phyloP scores from a whole-genome alignment of 768 basidiomycete species.

The Suillus subluteus region DNA sequence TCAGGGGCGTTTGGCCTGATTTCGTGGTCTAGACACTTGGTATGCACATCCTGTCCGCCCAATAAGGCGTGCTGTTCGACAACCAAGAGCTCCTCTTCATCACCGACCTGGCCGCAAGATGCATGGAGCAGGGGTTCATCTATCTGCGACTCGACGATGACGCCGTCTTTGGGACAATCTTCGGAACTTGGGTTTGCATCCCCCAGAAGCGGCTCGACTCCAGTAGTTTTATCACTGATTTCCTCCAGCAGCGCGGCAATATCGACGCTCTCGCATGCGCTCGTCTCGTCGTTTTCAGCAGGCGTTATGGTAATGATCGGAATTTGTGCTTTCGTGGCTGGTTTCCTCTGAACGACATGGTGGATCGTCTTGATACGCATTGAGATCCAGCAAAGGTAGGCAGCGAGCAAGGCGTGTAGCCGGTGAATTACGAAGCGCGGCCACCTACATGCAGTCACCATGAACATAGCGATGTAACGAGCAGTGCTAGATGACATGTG shows the following conservation, averaged over 20 bases:
- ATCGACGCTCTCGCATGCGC: not conserved
- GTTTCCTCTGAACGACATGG: not conserved
- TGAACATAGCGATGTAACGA: not conserved
- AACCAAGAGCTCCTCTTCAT: not conserved
- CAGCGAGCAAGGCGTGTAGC: not conserved
- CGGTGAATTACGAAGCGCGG: not conserved
- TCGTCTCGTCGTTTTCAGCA: not conserved
- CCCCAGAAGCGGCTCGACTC: not conserved
- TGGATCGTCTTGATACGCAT: not conserved
- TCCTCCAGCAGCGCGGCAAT: not conserved
- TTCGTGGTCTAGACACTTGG: not conserved
- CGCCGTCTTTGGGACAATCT: not conserved
- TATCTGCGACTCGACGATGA: not conserved
- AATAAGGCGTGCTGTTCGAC: not conserved
- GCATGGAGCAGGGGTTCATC: not conserved
- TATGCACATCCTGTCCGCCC: not conserved
- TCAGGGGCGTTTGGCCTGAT: not conserved
- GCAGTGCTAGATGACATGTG: not conserved
- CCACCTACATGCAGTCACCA: not conserved
- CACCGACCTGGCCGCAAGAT: not conserved
- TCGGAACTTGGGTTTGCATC: not conserved
- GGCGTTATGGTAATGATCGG: conserved; percentile 3
- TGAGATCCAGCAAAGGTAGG: not conserved
- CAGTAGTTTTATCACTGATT: not conserved
- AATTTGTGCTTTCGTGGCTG: not conserved